phyloP scores from a whole-genome alignment of 2,329 filamentous ascomycete genomes.

The Fusarium ramigenum region DNA sequence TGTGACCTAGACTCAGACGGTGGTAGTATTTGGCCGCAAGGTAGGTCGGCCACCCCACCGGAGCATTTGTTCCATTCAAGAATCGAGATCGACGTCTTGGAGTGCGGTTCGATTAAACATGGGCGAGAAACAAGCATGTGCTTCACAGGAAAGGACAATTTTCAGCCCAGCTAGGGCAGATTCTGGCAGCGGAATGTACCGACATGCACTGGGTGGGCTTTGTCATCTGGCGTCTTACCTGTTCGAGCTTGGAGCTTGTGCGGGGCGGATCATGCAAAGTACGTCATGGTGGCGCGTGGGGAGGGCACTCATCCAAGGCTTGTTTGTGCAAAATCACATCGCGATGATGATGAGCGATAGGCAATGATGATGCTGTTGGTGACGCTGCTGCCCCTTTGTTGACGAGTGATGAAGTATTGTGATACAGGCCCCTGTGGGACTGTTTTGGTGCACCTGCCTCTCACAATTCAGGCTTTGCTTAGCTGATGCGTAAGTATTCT shows the following conservation, averaged over 20 bases:
- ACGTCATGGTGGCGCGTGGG: slow-evolving; percentile 40
- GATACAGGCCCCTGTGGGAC: slow-evolving; percentile 19
- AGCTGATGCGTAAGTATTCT: slow-evolving; percentile 28
- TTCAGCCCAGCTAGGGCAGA: background rate
- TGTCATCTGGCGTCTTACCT: slow-evolving; percentile 22
- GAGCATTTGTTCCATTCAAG: slow-evolving; percentile 35
- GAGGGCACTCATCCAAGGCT: slow-evolving; percentile 31
- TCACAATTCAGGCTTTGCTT: slow-evolving; percentile 7
- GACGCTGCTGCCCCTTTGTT: slow-evolving; percentile 27
- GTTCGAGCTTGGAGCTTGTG: slow-evolving; percentile 38
- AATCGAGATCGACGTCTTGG: slow-evolving; percentile 22
- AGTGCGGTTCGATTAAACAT: slow-evolving; percentile 3
- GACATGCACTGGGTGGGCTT: background rate
- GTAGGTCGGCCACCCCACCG: background rate
- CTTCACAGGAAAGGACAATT: slow-evolving; percentile 3
- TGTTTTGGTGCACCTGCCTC: background rate
- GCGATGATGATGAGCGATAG: slow-evolving; percentile 29
- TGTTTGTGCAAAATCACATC: slow-evolving; percentile 28
- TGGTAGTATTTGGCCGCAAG: background rate
- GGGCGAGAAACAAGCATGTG: slow-evolving; percentile 19
- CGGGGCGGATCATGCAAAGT: slow-evolving; percentile 26
- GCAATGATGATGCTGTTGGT: slow-evolving; percentile 36
- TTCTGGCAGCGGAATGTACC: slow-evolving; percentile 19
- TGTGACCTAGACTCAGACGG: background rate
- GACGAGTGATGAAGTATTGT: background rate